These are phyloP conservation scores for Trametes meyenii DNA, from an alignment of 768 basidiomycete species.

Conservation along the genomic window DNA sequence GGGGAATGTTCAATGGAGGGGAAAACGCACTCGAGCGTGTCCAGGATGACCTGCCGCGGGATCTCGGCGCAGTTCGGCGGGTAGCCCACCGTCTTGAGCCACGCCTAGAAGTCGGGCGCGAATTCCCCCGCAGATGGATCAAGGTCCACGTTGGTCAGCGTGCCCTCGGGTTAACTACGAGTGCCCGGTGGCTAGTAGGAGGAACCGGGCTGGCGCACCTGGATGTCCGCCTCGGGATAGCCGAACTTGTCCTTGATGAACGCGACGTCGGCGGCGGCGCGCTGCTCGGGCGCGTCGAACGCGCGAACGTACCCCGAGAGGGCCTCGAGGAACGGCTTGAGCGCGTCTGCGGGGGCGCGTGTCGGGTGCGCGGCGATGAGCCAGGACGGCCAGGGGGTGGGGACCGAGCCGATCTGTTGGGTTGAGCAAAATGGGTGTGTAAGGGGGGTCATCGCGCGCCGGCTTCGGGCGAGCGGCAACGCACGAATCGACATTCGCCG, in stretches of 20 bases:
- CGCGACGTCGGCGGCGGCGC: slow-evolving; percentile 61
- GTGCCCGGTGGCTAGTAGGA: neutral
- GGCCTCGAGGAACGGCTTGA: slow-evolving; percentile 61
- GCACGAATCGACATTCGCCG: slow-evolving; percentile 81
- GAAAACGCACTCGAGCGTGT: slow-evolving; percentile 66
- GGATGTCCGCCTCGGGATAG: slow-evolving; percentile 81
- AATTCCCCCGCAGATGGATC: neutral
- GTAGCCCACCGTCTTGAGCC: slow-evolving; percentile 82
- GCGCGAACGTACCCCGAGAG: slow-evolving; percentile 66
- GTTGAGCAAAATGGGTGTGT: neutral
- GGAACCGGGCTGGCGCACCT: slow-evolving; percentile 42
- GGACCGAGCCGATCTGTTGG: slow-evolving; percentile 79
- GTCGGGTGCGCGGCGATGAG: slow-evolving; percentile 84
- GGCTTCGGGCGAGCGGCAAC: slow-evolving; percentile 35
- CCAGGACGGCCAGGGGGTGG: slow-evolving; percentile 98
- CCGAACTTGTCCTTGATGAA: slow-evolving; percentile 82
- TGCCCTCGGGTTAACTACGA: neutral
- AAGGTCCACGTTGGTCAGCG: neutral
- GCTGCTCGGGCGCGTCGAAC: slow-evolving; percentile 64
- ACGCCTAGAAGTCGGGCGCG: slow-evolving; percentile 50
- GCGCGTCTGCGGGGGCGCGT: slow-evolving; percentile 51
- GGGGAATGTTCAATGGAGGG: neutral
- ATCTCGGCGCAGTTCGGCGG: slow-evolving; percentile 67
- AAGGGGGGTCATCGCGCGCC: neutral
- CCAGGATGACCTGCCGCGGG: slow-evolving; percentile 60